phyloP scores from a whole-genome alignment of 192 early-diverging fungal genomes.

The Coemansia sp. region DNA sequence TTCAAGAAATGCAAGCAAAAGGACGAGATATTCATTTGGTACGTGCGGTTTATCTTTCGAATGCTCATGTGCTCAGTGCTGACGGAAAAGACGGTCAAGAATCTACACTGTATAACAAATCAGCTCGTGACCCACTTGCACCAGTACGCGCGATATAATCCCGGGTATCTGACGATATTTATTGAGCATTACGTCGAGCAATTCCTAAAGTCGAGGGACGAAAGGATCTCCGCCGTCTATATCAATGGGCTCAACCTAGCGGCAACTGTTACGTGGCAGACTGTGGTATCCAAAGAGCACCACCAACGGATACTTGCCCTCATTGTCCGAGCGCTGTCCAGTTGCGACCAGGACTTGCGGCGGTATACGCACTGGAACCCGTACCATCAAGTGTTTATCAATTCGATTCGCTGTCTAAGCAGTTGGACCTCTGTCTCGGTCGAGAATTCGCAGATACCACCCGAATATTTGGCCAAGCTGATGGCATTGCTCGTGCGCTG shows the following conservation, averaged over 20 bases:
- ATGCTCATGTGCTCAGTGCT: slow-evolving; percentile 34
- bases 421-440: slow-evolving; percentile 31
- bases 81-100: slow-evolving; percentile 24
- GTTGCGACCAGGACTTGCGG: slow-evolving; percentile 36
- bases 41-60: slow-evolving; percentile 31
- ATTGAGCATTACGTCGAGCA: slow-evolving; percentile 33
- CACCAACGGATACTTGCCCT: slow-evolving; percentile 14
- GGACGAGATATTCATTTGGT: slow-evolving; percentile 20
- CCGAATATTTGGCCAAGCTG: slow-evolving; percentile 16
- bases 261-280: slow-evolving; percentile 35
- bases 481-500: slow-evolving; percentile 32
- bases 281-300: slow-evolving; percentile 7
- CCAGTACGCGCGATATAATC: slow-evolving; percentile 39
- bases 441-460: background rate
- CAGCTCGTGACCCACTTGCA: slow-evolving; percentile 31
- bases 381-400: slow-evolving; percentile 55
- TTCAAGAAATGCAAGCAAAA: slow-evolving; percentile 11
- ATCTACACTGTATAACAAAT: slow-evolving; percentile 39
- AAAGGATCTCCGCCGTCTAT: slow-evolving; percentile 23
- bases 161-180: slow-evolving; percentile 32
- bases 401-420: slow-evolving; percentile 43
- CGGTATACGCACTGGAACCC: slow-evolving; percentile 35
- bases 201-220: slow-evolving; percentile 22
- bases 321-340: slow-evolving; percentile 17
- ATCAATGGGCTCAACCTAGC: slow-evolving; percentile 38